These are phyloP conservation scores for Bipolaris cookei DNA, from an alignment of 2,329 filamentous ascomycete genomes.

Conservation along the genomic window DNA sequence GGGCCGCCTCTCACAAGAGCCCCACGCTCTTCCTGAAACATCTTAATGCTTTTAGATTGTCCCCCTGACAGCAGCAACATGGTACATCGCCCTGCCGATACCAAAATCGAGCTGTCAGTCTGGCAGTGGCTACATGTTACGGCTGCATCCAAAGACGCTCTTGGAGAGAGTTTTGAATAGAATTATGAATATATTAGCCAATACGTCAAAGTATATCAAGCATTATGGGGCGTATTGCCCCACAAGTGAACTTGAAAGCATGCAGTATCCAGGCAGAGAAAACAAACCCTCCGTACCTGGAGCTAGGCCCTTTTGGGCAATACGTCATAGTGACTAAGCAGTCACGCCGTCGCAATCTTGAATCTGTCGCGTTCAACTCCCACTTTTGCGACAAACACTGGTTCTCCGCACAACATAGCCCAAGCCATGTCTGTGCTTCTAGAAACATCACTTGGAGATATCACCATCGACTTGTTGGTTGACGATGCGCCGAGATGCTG, in stretches of 20 bases:
- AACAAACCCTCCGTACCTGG: constrained; percentile 8
- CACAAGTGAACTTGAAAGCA: constrained; percentile 10
- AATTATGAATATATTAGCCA: not conserved
- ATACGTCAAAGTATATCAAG: not conserved
- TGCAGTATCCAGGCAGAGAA: constrained; percentile 16
- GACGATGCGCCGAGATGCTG: constrained; percentile 90
- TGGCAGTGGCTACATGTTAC: not conserved
- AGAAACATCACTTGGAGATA: constrained; percentile 90
- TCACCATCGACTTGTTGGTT: constrained; percentile 90
- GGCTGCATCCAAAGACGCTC: not conserved
- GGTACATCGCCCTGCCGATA: not conserved
- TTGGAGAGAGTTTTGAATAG: not conserved
- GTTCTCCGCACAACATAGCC: constrained; percentile 18
- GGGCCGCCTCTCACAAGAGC: constrained; percentile 15
- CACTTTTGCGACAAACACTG: constrained; percentile 33
- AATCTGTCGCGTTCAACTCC: constrained; percentile 10
- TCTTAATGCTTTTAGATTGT: constrained; percentile 1
- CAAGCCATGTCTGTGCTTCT: constrained; percentile 84
- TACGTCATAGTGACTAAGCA: constrained; percentile 32
- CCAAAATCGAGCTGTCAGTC: constrained; percentile 5
- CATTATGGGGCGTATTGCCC: constrained; percentile 15
- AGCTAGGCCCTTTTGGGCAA: constrained; percentile 8
- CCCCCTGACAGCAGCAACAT: not conserved
- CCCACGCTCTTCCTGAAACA: constrained; percentile 14
- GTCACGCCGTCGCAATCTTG: constrained; percentile 3